phyloP scores from a whole-genome alignment of 2,329 filamentous ascomycete genomes.

The Fusarium verticillioides region DNA sequence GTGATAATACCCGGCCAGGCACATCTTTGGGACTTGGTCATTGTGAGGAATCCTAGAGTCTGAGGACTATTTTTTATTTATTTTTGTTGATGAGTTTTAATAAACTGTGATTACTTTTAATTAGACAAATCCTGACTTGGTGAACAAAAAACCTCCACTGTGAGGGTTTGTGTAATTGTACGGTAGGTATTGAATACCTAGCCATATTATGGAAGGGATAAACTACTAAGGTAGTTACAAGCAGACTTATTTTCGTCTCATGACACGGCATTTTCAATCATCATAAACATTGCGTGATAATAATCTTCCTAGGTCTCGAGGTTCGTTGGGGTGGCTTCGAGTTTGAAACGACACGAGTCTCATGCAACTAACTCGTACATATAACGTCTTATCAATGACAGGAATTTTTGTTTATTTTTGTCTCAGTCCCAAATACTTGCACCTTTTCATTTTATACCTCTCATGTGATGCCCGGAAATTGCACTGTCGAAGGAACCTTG shows the following conservation, averaged over 20 bases:
- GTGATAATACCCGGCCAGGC: not conserved
- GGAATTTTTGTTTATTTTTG: not conserved
- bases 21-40: not conserved
- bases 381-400: not conserved
- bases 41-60: not conserved
- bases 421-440: not conserved
- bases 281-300: not conserved
- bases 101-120: not conserved
- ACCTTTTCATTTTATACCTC: not conserved
- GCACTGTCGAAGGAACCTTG: conserved; percentile 1
- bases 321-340: not conserved
- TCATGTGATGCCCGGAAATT: not conserved
- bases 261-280: not conserved
- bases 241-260: not conserved
- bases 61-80: not conserved
- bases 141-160: not conserved
- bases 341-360: not conserved
- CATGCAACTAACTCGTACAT: not conserved
- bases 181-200: not conserved
- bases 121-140: not conserved
- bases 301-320: not conserved
- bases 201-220: not conserved
- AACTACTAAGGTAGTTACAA: not conserved
- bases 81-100: not conserved
- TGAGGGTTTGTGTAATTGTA: not conserved